These are phyloP conservation scores for Helianthus annuus DNA, from an alignment of 129 eudicot genomes.

Conservation along the genomic window DNA sequence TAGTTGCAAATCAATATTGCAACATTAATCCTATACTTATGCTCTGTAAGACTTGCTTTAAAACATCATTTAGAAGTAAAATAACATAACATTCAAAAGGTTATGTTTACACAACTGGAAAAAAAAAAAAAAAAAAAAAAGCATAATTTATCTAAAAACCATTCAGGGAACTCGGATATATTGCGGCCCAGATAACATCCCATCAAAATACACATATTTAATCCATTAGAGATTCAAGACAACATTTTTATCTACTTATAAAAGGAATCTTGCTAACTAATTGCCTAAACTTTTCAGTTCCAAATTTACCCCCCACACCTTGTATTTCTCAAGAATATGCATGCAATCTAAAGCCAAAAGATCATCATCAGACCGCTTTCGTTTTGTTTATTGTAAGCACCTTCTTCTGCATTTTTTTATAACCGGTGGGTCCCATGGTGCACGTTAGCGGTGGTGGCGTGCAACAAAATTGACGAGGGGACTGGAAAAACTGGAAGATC, in stretches of 20 bases:
- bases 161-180: slow-evolving; percentile 12
- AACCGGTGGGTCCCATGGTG: background rate
- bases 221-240: slow-evolving; percentile 31
- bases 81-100: too few species aligned
- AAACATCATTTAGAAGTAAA: too few species aligned
- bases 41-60: too few species aligned
- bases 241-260: slow-evolving; percentile 36
- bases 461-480: slow-evolving; percentile 4
- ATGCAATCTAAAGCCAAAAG: slow-evolving; percentile 36
- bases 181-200: slow-evolving; percentile 23
- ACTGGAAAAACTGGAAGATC: slow-evolving; percentile 6
- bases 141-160: background rate
- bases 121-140: too few species aligned
- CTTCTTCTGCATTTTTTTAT: slow-evolving; percentile 40
- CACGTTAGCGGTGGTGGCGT: background rate
- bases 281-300: slow-evolving; percentile 38
- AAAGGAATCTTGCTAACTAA: slow-evolving; percentile 41
- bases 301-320: slow-evolving; percentile 38
- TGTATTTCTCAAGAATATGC: slow-evolving; percentile 52
- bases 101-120: too few species aligned
- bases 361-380: slow-evolving; percentile 22
- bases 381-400: slow-evolving; percentile 23
- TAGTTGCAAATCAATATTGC: too few species aligned
- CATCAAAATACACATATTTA: slow-evolving; percentile 31
- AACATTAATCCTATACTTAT: too few species aligned